Conservation (phyloP, 495 filamentous ascomycete genomes). For the Saxophila tyrrhenica region DNA sequence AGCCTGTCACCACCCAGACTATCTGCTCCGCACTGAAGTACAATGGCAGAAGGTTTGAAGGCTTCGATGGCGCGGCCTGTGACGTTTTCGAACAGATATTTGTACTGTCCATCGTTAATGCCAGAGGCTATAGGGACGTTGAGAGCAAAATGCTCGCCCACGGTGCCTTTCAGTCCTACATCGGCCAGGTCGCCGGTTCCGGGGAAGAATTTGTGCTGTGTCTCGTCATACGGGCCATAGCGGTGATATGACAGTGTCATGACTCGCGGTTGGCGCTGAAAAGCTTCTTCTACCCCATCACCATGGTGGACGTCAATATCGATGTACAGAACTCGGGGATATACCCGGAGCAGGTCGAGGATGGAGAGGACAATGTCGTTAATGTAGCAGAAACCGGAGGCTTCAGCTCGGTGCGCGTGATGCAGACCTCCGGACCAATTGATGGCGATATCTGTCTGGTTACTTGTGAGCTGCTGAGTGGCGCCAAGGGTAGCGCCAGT, state of each 20-base stretch:
- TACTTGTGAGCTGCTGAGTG: constrained; percentile 72
- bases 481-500: constrained; percentile 83
- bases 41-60: constrained; percentile 78
- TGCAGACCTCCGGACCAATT: constrained; percentile 99
- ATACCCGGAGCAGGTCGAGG: constrained; percentile 74
- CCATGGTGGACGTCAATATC: constrained; percentile 98
- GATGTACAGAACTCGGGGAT: constrained; percentile 89
- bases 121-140: constrained; percentile 63
- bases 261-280: constrained; percentile 91
- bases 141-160: constrained; percentile 52
- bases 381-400: constrained; percentile 93
- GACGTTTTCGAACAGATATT: constrained; percentile 68
- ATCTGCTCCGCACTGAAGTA: constrained; percentile 93
- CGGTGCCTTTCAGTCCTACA: constrained; percentile 50
- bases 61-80: constrained; percentile 61
- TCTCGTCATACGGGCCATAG: constrained; percentile 56
- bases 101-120: constrained; percentile 88
- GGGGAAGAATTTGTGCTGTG: constrained; percentile 51
- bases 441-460: constrained; percentile 88
- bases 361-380: constrained; percentile 97
- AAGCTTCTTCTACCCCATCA: constrained; percentile 93
- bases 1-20: constrained; percentile 87
- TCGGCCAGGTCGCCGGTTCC: constrained; percentile 51
- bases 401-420: constrained; percentile 89
- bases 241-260: constrained; percentile 97